Evolutionary conservation across 352 stramenopile genomes (phyloP).

Genomic region (Pythium biforme): DNA sequence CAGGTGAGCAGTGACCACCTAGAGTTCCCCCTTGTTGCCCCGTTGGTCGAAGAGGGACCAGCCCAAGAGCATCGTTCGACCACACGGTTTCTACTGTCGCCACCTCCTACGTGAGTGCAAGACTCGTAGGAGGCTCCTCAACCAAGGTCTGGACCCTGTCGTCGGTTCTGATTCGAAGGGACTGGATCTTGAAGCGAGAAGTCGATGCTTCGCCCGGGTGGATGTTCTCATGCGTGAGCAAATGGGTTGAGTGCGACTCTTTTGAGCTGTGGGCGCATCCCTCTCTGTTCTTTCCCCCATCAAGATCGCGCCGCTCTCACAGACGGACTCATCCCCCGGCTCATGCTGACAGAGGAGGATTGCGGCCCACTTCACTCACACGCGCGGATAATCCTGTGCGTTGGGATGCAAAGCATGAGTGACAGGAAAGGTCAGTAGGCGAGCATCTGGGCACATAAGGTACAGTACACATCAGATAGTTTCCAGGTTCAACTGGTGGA

Average conservation of each 20-base stretch:
- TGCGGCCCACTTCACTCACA: background rate
- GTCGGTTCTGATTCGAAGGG: background rate
- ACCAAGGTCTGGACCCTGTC: background rate
- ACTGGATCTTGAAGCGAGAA: background rate
- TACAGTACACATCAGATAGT: no score
- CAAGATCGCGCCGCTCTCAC: background rate
- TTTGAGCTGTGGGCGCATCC: background rate
- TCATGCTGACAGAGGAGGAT: background rate
- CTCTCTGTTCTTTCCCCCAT: background rate
- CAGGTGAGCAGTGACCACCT: no score
- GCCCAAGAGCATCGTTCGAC: background rate
- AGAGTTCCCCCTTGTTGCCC: background rate
- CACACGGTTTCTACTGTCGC: background rate
- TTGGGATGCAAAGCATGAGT: background rate
- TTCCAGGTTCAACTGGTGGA: no score
- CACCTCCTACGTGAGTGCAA: background rate
- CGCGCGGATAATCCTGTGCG: background rate
- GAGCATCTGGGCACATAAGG: no score
- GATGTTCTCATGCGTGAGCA: background rate
- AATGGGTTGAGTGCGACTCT: background rate
- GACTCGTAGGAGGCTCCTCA: background rate
- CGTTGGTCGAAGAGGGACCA: background rate
- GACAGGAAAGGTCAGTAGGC: no score
- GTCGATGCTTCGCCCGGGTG: background rate
- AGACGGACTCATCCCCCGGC: background rate